phyloP scores from a whole-genome alignment of 108 stramenopile genomes.

The Nitzschia palea region DNA sequence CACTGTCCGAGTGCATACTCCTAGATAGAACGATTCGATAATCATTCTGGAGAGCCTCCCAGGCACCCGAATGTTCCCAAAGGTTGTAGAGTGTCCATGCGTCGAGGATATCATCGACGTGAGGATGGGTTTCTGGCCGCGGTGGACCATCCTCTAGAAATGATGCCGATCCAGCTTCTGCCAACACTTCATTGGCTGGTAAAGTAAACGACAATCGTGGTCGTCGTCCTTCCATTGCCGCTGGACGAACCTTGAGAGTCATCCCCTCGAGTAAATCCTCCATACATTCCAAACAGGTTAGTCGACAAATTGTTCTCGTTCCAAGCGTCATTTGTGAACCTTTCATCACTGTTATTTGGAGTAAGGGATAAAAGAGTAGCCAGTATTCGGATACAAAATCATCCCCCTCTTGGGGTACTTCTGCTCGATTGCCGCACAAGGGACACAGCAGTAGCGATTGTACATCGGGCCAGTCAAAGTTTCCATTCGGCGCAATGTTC shows the following conservation, averaged over 20 bases:
- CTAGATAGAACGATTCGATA: conserved; percentile 44
- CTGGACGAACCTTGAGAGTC: conserved; percentile 34
- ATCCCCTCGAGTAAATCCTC: conserved; percentile 52
- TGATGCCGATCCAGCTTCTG: conserved; percentile 52
- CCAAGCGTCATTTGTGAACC: conserved; percentile 55
- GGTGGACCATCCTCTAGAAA: conserved; percentile 59
- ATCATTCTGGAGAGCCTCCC: conserved; percentile 64
- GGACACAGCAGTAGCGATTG: conserved; percentile 51
- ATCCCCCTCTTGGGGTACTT: conserved; percentile 41
- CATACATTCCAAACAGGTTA: conserved; percentile 65
- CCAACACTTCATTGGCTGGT: conserved; percentile 47
- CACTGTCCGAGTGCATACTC: conserved; percentile 45
- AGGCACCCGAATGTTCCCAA: conserved; percentile 67
- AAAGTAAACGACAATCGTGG: conserved; percentile 45
- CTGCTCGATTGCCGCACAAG: conserved; percentile 43
- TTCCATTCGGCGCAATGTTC: conserved; percentile 57
- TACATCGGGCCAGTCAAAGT: conserved; percentile 68
- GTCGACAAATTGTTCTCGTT: conserved; percentile 52
- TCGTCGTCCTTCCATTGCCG: conserved; percentile 20
- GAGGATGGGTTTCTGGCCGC: conserved; percentile 46
- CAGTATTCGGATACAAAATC: conserved; percentile 51
- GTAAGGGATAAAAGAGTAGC: conserved; percentile 60
- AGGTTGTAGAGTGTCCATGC: conserved; percentile 64
- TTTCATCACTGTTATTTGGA: conserved; percentile 55
- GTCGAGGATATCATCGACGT: conserved; percentile 51